Base-by-base conservation (phyloP, 805 yeast genomes). In the Kuraishia cidri region DNA sequence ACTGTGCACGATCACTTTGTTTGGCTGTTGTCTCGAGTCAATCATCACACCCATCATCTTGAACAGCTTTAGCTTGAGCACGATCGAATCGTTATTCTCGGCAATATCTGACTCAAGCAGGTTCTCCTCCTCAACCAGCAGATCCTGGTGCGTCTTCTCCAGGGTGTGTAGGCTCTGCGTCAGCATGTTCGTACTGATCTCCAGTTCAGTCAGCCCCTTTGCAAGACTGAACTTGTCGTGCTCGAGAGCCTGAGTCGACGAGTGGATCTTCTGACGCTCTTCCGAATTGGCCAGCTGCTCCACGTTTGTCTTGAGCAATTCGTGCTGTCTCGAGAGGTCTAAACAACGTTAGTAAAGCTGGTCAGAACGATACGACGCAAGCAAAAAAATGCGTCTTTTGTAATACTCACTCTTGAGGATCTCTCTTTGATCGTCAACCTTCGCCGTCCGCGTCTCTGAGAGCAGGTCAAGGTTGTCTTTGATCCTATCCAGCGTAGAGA, bases 1-100 rank as follows among this genome's bases (percentile, higher is more conserved):
- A 46, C 72, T 73, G 37, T 66, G 58, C 3, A 78, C 66, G 25
- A 77, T 47, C 2, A 75, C 55, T 37, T 63, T 64, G 18, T 59
- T 60, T 8, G 58, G 48, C 13, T 56, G 54, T 2, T 34, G 35
- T 11, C 15, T 25, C 19, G 42, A 44, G 49, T 74, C 70, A 18
- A 73, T 48, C 30, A 60, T 61, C 5, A 81, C 48, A 1, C 87
- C 90, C 37, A 79, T 46, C 29, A 71, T 71, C 41, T 75, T 69
- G 50, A 64, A 80, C 13, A 82, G 56, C 44, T 73, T 72, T 32
- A 80, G 51, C 43, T 75, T 77, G 43, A 81, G 48, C 22, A 62
- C 56, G 26, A 62, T 60, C 8, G 72, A 56, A 44, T 71, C 67
- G 31, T 56, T 56, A 42, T 64, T 62, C 21, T 54, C 54, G 13